Base-by-base conservation (phyloP, 2,329 filamentous ascomycete species). In the Chrysosporium keratinophilum region DNA sequence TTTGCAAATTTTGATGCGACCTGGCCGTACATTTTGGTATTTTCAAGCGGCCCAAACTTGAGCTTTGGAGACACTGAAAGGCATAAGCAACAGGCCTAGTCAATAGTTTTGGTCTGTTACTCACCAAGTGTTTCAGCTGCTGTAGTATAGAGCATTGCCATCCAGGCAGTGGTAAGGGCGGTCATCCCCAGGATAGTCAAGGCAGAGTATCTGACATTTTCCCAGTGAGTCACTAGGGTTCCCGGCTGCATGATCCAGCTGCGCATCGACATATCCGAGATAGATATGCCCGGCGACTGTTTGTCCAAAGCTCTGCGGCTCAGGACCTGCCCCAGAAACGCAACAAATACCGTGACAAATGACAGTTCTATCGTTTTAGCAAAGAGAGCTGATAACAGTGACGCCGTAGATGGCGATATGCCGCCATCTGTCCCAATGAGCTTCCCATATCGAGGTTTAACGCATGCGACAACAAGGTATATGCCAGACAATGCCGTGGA, bases 221-320 rank as follows among this genome's bases (percentile, higher is more conserved):
- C 76, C 67, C 76, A 84, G 60, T 87, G 82, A 0, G 83, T 86
- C 17, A 91, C 72, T 58, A 91, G 73, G 0, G 81, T 84, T 0
- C 87, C 87, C 0, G 85, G 85, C 66, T 85, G 81, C 70, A 83
- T 79, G 17, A 84, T 78, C 87, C 86, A 91, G 42, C 78, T 78
- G 45, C 86, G 77, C 84, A 91, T 88, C 14, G 78, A 83, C 72
- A 90, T 80, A 63, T 91, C 86, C 0, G 87, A 83, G 14, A 91
- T 76, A 0, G 81, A 87, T 55, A 90, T 78, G 1, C 87, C 87
- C 2, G 73, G 70, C 0, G 80, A 78, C 7, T 76, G 72, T 52
- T 76, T 78, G 20, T 77, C 76, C 53, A 87, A 78, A 0, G 86
- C 83, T 52, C 84, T 73, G 17, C 84, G 76, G n/a, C 80, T 88